A percentile compares a stretch with the other conserved stretches of the same genome.
Conservation (phyloP, 1,139 yeast genomes). For the Yamadazyma membranifaciens region DNA sequence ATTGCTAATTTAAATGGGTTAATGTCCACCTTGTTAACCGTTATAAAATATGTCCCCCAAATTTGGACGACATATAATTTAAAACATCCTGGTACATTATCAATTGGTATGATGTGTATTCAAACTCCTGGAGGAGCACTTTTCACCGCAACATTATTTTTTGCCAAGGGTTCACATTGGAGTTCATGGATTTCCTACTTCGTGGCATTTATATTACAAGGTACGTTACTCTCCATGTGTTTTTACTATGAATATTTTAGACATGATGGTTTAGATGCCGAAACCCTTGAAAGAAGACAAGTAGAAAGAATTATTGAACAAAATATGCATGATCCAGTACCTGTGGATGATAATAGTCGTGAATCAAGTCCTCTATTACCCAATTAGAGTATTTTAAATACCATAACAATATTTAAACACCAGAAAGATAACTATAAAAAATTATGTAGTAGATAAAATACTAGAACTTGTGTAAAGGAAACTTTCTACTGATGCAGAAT, state of each 20-base stretch:
- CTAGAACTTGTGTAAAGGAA: too few species aligned
- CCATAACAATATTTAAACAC: neutral
- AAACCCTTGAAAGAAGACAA: conserved; percentile 29
- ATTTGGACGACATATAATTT: conserved; percentile 64
- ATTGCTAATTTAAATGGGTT: conserved; percentile 66
- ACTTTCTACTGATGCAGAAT: too few species aligned
- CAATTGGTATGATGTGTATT: conserved; percentile 78
- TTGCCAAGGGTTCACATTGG: conserved; percentile 80
- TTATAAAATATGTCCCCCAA: conserved; percentile 80
- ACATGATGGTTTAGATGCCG: conserved; percentile 27
- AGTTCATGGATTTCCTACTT: conserved; percentile 83
- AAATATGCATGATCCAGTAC: conserved; percentile 15
- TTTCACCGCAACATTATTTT: conserved; percentile 69
- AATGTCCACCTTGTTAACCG: conserved; percentile 59
- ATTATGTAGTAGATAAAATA: too few species aligned
- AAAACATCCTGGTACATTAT: conserved; percentile 78
- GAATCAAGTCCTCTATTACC: conserved; percentile 4
- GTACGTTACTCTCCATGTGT: conserved; percentile 35
- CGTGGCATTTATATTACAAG: conserved; percentile 70
- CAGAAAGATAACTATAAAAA: too few species aligned
- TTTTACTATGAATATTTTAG: conserved; percentile 37
- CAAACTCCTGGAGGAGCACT: conserved; percentile 90
- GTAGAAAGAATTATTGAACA: conserved; percentile 33
- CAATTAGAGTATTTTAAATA: neutral
- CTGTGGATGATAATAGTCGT: neutral